Evolutionary conservation across 768 basidiomycete genomes (phyloP).

Genomic region (Leccinum ochraceum): DNA sequence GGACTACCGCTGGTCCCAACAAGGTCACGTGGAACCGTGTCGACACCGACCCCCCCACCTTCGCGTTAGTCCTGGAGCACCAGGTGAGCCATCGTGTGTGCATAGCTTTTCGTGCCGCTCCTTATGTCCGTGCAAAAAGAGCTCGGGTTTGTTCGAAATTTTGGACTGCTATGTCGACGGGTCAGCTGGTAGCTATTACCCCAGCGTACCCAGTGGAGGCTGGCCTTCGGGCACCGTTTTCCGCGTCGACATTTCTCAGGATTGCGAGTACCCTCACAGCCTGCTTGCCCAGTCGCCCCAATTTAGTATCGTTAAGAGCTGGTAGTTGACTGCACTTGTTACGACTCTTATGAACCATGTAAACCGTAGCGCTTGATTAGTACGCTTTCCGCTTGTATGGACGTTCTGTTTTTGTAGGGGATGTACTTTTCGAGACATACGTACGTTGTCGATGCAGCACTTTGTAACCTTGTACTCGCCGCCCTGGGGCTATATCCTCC

Average conservation of each 20-base stretch:
- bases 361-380: background rate
- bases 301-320: slow-evolving; percentile 51
- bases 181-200: slow-evolving; percentile 33
- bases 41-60: slow-evolving; percentile 63
- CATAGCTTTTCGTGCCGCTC: background rate
- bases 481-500: background rate
- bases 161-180: slow-evolving; percentile 61
- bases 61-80: slow-evolving; percentile 70
- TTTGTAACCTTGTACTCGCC: background rate
- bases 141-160: slow-evolving; percentile 32
- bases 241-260: slow-evolving; percentile 71
- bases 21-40: slow-evolving; percentile 65
- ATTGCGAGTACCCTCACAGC: slow-evolving; percentile 38
- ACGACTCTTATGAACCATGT: slow-evolving; percentile 20
- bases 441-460: background rate
- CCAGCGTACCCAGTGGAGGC: slow-evolving; percentile 57
- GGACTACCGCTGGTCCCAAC: slow-evolving; percentile 57
- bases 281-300: slow-evolving; percentile 72
- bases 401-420: background rate
- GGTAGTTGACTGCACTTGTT: slow-evolving; percentile 37
- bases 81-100: slow-evolving; percentile 39
- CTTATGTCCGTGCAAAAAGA: slow-evolving; percentile 4
- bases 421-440: background rate
- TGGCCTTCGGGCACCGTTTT: slow-evolving; percentile 63
- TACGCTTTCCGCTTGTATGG: background rate